phyloP scores from a whole-genome alignment of 2,329 filamentous ascomycete species.

The Coniochaeta hoffmannii region DNA sequence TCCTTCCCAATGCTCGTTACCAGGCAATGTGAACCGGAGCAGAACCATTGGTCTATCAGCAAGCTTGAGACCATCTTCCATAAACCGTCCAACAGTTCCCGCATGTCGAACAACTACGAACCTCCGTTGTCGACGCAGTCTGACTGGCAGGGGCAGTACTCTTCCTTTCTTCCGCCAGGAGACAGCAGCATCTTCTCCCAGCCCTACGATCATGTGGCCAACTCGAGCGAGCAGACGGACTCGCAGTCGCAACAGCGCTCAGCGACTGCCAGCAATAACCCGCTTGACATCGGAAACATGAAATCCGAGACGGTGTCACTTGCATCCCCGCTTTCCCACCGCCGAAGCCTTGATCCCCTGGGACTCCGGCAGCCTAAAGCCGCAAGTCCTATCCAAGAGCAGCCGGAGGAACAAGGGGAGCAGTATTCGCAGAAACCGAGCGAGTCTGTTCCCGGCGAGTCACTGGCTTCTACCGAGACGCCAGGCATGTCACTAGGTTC shows the following conservation, averaged over 20 bases:
- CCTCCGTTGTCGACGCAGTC: conserved; percentile 44
- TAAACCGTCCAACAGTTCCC: conserved; percentile 37
- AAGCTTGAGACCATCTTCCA: conserved; percentile 41
- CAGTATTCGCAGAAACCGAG: conserved; percentile 27
- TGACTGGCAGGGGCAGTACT: conserved; percentile 50
- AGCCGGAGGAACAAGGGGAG: conserved; percentile 22
- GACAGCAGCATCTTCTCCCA: conserved; percentile 38
- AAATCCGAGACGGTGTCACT: conserved; percentile 34
- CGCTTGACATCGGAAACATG: conserved; percentile 58
- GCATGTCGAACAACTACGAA: conserved; percentile 52
- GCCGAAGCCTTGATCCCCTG: conserved; percentile 30
- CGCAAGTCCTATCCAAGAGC: conserved; percentile 29
- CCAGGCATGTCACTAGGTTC: conserved; percentile 29
- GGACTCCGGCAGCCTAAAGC: conserved; percentile 33
- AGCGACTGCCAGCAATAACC: conserved; percentile 27
- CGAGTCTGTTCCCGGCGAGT: conserved; percentile 30
- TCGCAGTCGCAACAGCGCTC: conserved; percentile 30
- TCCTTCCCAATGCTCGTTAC: conserved; percentile 48
- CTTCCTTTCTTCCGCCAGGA: conserved; percentile 38
- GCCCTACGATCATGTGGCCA: conserved; percentile 32
- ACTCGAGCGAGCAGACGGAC: conserved; percentile 26
- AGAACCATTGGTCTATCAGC: conserved; percentile 47
- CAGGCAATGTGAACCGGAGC: conserved; percentile 44
- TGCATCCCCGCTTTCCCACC: conserved; percentile 26
- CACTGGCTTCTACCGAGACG: conserved; percentile 30